Conservation (phyloP, 2,329 filamentous ascomycete genomes). For the Calonectria crousiana region DNA sequence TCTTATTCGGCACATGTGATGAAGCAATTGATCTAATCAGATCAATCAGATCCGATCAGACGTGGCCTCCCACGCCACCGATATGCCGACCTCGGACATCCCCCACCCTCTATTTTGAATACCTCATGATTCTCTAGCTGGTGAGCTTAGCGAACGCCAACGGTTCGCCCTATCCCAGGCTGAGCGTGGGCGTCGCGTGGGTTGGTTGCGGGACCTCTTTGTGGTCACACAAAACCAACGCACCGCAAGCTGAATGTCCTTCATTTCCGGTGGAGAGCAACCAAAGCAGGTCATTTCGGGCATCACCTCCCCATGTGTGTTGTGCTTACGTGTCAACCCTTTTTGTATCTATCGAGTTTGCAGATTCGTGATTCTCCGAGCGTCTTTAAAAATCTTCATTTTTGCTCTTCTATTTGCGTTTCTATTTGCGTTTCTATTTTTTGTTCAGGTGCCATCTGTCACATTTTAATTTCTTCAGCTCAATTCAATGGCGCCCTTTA, state of each 20-base stretch:
- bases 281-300: no score
- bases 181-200: background rate
- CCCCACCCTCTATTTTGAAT: background rate
- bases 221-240: background rate
- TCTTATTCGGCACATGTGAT: conserved; percentile 14
- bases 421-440: no score
- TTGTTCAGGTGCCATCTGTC: no score
- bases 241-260: background rate
- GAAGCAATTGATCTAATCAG: background rate
- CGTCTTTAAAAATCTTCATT: no score
- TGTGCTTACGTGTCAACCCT: no score
- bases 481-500: no score
- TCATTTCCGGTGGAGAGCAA: no score
- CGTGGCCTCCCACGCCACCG: background rate
- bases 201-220: background rate
- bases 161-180: background rate
- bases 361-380: no score
- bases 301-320: no score
- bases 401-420: no score
- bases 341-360: no score
- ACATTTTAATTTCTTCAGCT: no score
- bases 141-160: background rate
- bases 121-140: background rate
- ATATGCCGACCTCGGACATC: background rate
- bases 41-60: background rate